phyloP scores from a whole-genome alignment of 108 stramenopile species.

The Licmophora abbreviata region DNA sequence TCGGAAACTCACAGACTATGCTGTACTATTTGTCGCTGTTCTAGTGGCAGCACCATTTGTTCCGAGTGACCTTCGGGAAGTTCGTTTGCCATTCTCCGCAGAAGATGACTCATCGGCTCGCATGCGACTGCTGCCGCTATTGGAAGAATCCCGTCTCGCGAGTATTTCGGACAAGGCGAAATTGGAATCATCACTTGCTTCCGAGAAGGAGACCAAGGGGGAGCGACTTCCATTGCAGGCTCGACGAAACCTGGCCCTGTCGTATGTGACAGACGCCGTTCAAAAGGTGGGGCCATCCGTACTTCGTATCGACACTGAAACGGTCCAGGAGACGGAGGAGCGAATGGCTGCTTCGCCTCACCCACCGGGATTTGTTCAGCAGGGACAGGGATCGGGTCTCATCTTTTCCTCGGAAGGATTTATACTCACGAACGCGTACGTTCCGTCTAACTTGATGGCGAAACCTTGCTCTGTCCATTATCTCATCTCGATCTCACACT shows the following conservation, averaged over 20 bases:
- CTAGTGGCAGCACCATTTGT: too few relatives aligned
- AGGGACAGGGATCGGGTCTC: constrained; percentile 84
- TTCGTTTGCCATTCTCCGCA: too few relatives aligned
- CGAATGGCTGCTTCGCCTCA: constrained; percentile 19
- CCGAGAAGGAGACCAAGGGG: not conserved
- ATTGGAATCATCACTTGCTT: not conserved
- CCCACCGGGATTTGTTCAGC: constrained; percentile 34
- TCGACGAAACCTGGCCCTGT: constrained; percentile 18
- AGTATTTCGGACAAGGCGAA: not conserved
- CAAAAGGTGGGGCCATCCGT: constrained; percentile 72
- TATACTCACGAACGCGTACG: constrained; percentile 85
- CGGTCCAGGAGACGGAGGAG: constrained; percentile 38
- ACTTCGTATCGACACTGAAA: constrained; percentile 83
- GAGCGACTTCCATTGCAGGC: constrained; percentile 7
- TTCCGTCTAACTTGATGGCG: too few relatives aligned
- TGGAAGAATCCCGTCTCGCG: not conserved
- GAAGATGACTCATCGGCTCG: too few relatives aligned
- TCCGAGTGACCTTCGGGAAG: too few relatives aligned
- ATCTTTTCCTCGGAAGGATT: constrained; percentile 71
- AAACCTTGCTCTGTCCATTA: too few relatives aligned
- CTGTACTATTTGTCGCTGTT: too few relatives aligned
- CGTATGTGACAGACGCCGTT: constrained; percentile 68
- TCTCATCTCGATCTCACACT: too few relatives aligned
- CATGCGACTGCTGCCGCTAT: not conserved
- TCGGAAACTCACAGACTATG: too few relatives aligned